Evolutionary conservation across 805 yeast species (phyloP), one percentile per base, ranked within the genome.

Genomic region (Kazachstania taianensis): DNA sequence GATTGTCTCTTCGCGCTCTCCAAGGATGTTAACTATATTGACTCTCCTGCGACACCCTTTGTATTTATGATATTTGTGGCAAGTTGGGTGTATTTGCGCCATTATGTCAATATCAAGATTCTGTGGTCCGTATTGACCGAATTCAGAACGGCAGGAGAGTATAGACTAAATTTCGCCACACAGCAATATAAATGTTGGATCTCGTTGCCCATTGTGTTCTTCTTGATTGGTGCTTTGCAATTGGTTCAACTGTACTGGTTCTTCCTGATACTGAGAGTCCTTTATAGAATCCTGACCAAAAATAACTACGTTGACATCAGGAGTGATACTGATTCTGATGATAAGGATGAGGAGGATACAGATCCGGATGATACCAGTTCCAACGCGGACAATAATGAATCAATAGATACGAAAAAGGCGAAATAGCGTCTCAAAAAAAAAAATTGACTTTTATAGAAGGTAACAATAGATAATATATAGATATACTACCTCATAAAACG

Each of bases 141-240:
- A 58, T 92, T 83, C 63, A 72, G 69, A 46, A 73, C 94, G 1
- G 85, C 82, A 18, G 98, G 98, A 26, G 78, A 78, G 37, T 86
- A 69, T 61, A 72, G 70, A 39, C 67, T 92, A 48, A 75, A 85
- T 66, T 92, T 84, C 76, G 82, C 72, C 10, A 78, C 92, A 23
- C 89, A 87, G 59, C 96, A 89, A 59, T 92, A 89, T 66, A 92
- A 92, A 63, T 92, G 97, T 63, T 85, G 85, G 81, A 83, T 92
- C 46, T 80, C 96, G 17, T 94, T 84, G 63, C 82, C 85, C 37
- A 86, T 92, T 55, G 89, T 89, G 5, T 87, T 92, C 52, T 59
- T 63, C 14, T 70, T 92, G 52, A 71, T 92, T 42, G 66, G 71
- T 35, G 87, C 92, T 1, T 69, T 92, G 44, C 97, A 92, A 59